Conservation (phyloP, 805 yeast genomes). For the Candida hispaniensis region DNA sequence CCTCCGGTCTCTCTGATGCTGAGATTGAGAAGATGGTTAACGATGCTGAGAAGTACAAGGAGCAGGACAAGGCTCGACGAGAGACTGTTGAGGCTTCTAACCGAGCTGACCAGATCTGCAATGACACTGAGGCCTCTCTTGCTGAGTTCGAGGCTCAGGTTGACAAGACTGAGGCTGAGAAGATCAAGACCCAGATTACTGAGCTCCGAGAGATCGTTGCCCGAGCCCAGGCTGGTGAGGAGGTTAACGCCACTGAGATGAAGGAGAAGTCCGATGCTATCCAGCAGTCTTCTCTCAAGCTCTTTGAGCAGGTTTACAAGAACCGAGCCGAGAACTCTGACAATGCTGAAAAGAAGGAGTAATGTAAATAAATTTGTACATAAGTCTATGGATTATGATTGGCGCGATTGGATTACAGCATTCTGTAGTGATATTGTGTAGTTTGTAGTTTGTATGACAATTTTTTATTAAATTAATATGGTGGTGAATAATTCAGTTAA, state of each 20-base stretch:
- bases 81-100: conserved; percentile 76
- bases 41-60: conserved; percentile 83
- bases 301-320: conserved; percentile 65
- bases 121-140: conserved; percentile 82
- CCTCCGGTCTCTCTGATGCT: conserved; percentile 80
- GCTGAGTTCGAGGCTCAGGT: conserved; percentile 62
- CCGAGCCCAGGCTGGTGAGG: conserved; percentile 58
- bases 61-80: conserved; percentile 77
- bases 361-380: no score
- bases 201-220: conserved; percentile 67
- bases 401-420: no score
- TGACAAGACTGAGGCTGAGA: conserved; percentile 46
- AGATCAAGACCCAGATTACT: conserved; percentile 43
- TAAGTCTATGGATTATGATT: no score
- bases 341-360: conserved; percentile 16
- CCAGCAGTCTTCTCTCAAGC: conserved; percentile 69
- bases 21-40: conserved; percentile 87
- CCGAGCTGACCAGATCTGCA: conserved; percentile 71
- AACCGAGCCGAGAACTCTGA: conserved; percentile 17
- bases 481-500: conserved; percentile 1
- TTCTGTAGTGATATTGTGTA: no score
- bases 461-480: not conserved
- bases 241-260: conserved; percentile 51
- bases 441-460: no score
- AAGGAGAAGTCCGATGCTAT: conserved; percentile 75